These are phyloP conservation scores for Xylaria cubensis DNA, from an alignment of 495 filamentous ascomycete species.

Conservation along the genomic window DNA sequence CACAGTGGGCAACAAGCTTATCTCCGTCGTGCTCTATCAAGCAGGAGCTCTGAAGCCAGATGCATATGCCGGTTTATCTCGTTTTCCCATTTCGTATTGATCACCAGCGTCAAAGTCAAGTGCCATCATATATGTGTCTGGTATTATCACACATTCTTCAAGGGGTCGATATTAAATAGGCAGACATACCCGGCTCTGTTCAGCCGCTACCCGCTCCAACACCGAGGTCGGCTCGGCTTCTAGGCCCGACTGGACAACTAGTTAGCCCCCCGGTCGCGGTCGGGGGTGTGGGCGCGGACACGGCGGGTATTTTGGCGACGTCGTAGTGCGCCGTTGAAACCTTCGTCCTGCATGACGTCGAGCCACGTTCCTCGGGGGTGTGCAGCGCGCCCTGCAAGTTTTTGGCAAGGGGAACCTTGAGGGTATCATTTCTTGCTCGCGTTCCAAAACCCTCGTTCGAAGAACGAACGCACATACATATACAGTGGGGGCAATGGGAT, in stretches of 20 bases:
- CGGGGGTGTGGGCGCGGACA: neutral
- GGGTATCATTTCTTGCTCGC: neutral
- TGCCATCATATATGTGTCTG: neutral
- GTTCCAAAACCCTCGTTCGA: neutral
- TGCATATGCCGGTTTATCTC: neutral
- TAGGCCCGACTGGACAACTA: slow-evolving; percentile 14
- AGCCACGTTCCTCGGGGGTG: slow-evolving; percentile 15
- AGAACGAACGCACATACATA: neutral
- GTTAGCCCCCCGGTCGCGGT: neutral
- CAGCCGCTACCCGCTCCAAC: slow-evolving; percentile 19
- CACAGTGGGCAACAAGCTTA: neutral
- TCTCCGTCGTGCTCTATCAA: neutral
- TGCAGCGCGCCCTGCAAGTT: neutral
- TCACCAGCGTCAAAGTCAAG: neutral
- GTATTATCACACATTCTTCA: neutral
- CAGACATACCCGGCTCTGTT: slow-evolving; percentile 17
- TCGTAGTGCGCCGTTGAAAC: slow-evolving; percentile 9
- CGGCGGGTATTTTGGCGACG: slow-evolving; percentile 19
- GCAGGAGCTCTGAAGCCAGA: neutral
- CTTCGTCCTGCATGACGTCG: slow-evolving; percentile 19
- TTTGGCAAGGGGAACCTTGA: neutral
- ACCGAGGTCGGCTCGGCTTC: slow-evolving; percentile 23
- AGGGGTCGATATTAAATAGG: neutral
- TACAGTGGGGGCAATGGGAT: neutral
- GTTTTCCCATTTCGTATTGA: neutral